These are phyloP conservation scores for Rosa lucieae DNA, from an alignment of 306 rosid genomes.

Conservation along the genomic window DNA sequence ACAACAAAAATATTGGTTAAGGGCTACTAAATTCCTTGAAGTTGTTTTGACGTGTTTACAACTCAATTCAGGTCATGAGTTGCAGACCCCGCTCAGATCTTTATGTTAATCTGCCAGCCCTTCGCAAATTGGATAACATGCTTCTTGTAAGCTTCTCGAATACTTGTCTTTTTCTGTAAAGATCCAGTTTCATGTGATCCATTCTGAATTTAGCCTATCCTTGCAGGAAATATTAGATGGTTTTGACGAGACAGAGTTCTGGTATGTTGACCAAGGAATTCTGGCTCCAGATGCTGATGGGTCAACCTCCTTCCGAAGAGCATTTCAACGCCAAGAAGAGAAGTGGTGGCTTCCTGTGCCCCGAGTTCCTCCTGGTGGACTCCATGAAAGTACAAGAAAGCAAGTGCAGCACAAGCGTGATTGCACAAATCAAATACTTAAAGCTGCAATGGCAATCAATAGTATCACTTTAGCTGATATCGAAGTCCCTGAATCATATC, in stretches of 20 bases:
- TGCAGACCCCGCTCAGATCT: slow-evolving; percentile 92
- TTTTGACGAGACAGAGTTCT: slow-evolving; percentile 70
- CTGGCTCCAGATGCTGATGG: slow-evolving; percentile 65
- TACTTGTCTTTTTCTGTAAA: slow-evolving; percentile 12
- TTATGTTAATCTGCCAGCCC: slow-evolving; percentile 89
- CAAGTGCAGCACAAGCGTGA: slow-evolving; percentile 88
- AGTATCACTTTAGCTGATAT: slow-evolving; percentile 74
- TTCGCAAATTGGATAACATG: slow-evolving; percentile 93
- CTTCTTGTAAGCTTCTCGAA: slow-evolving; percentile 74
- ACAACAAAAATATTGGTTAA: background rate
- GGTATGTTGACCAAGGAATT: slow-evolving; percentile 96
- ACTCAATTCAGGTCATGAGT: slow-evolving; percentile 68
- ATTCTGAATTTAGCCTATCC: slow-evolving; percentile 28
- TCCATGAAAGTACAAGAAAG: slow-evolving; percentile 63
- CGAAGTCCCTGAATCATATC: slow-evolving; percentile 79
- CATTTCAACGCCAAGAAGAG: slow-evolving; percentile 84
- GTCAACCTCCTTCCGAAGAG: slow-evolving; percentile 63
- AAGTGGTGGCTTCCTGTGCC: slow-evolving; percentile 99
- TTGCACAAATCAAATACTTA: slow-evolving; percentile 78
- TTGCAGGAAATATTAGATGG: slow-evolving; percentile 78
- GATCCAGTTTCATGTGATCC: slow-evolving; percentile 13
- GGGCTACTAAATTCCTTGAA: background rate
- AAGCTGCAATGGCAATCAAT: slow-evolving; percentile 93
- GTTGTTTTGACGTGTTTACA: slow-evolving; percentile 1
- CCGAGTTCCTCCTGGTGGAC: slow-evolving; percentile 83